Evolutionary conservation across 139 green algal species (phyloP).

Genomic region (Coelastrella sp.): DNA sequence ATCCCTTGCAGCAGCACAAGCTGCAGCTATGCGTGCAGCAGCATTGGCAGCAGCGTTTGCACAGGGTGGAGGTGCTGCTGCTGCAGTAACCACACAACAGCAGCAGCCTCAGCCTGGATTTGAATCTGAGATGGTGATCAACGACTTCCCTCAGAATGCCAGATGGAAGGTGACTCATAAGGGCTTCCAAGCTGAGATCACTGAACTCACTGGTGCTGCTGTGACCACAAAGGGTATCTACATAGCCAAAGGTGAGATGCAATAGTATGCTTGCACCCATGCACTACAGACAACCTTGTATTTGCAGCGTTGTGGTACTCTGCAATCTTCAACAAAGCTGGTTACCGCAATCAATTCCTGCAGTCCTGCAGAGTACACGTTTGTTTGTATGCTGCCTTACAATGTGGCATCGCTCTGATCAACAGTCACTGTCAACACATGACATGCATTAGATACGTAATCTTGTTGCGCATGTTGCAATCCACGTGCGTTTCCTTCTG

Average conservation of each 20-base stretch:
- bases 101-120: constrained; percentile 67
- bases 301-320: neutral
- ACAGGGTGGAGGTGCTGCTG: constrained; percentile 26
- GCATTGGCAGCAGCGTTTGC: constrained; percentile 21
- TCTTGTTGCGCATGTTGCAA: no score
- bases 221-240: constrained; percentile 91
- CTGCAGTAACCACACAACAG: neutral
- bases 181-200: constrained; percentile 87
- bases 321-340: neutral
- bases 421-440: no score
- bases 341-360: no score
- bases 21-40: constrained; percentile 15
- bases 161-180: constrained; percentile 96
- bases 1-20: constrained; percentile 8
- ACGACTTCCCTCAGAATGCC: constrained; percentile 98
- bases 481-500: no score
- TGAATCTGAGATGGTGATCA: constrained; percentile 97
- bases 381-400: no score
- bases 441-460: no score
- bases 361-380: no score
- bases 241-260: constrained; percentile 45
- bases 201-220: constrained; percentile 88
- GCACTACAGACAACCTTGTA: neutral
- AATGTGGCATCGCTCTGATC: no score
- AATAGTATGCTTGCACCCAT: neutral